Conservation (phyloP, 306 rosid genomes). For the Fragaria ananassa region DNA sequence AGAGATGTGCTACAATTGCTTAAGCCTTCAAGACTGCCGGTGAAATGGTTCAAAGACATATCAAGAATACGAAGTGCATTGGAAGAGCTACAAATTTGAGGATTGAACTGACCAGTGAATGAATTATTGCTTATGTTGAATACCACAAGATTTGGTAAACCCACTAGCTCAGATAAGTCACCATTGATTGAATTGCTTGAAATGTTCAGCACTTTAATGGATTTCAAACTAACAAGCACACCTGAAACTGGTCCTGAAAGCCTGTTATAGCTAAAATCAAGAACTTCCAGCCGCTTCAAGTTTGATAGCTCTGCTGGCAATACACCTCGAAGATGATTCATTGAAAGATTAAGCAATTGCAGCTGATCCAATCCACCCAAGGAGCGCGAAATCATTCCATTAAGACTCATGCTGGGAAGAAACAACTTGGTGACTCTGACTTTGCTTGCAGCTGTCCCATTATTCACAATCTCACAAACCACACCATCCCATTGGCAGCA, state of each 20-base stretch:
- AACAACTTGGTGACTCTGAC: conserved; percentile 63
- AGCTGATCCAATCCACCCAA: conserved; percentile 52
- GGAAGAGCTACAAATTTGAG: conserved; percentile 54
- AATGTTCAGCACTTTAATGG: conserved; percentile 52
- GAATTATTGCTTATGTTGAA: conserved; percentile 71
- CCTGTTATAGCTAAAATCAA: conserved; percentile 70
- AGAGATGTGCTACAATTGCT: conserved; percentile 52
- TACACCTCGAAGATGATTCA: conserved; percentile 52
- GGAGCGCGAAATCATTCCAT: conserved; percentile 54
- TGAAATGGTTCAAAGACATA: conserved; percentile 46
- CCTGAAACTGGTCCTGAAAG: conserved; percentile 48
- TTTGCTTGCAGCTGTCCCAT: conserved; percentile 36
- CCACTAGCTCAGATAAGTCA: conserved; percentile 32
- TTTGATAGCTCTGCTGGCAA: conserved; percentile 55
- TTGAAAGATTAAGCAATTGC: conserved; percentile 54
- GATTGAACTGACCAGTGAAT: conserved; percentile 49
- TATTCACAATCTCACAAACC: conserved; percentile 43
- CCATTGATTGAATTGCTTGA: conserved; percentile 61
- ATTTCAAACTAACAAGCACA: conserved; percentile 49
- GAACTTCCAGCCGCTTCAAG: conserved; percentile 48
- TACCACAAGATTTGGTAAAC: conserved; percentile 48
- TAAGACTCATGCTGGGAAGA: conserved; percentile 54
- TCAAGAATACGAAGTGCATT: conserved; percentile 52
- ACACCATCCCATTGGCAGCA: conserved; percentile 79
- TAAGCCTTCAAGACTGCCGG: conserved; percentile 57